Percentiles rank a stretch among this genome's conserved stretches.
These are phyloP conservation scores for Solanum appendiculatum DNA, from an alignment of 257 asterid genomes.

Conservation along the genomic window DNA sequence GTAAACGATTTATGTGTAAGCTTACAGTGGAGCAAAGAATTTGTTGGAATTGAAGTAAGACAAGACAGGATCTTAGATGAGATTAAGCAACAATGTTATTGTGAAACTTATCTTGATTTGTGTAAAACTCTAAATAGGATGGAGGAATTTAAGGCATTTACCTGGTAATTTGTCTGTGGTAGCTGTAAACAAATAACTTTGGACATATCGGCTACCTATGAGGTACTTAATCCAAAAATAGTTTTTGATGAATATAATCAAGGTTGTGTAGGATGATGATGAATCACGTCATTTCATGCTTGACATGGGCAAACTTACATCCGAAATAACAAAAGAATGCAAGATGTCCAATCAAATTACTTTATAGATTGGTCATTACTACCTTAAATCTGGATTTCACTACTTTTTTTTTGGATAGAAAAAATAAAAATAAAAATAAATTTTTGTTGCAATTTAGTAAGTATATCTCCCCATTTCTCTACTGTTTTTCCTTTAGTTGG, in stretches of 20 bases:
- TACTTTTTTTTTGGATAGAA: background rate
- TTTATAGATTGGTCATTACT: background rate
- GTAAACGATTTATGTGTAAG: background rate
- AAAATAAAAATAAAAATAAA: background rate
- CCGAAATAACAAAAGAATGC: background rate
- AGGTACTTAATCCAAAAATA: background rate
- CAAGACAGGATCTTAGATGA: background rate
- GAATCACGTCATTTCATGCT: background rate
- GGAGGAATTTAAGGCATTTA: background rate
- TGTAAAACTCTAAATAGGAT: background rate
- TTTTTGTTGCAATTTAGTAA: background rate
- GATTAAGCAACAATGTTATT: background rate
- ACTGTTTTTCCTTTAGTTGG: background rate
- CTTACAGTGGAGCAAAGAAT: background rate
- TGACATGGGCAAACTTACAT: background rate
- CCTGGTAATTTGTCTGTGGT: background rate
- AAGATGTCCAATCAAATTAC: background rate
- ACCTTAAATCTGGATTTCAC: background rate
- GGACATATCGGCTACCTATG: background rate
- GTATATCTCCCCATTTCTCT: background rate
- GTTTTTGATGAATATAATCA: background rate
- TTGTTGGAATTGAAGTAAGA: background rate
- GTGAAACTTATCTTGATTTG: background rate
- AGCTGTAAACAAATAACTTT: background rate
- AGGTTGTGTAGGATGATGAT: background rate